Base-by-base conservation (phyloP, 176 grass and related monocot species). In the Oryza coarctata region DNA sequence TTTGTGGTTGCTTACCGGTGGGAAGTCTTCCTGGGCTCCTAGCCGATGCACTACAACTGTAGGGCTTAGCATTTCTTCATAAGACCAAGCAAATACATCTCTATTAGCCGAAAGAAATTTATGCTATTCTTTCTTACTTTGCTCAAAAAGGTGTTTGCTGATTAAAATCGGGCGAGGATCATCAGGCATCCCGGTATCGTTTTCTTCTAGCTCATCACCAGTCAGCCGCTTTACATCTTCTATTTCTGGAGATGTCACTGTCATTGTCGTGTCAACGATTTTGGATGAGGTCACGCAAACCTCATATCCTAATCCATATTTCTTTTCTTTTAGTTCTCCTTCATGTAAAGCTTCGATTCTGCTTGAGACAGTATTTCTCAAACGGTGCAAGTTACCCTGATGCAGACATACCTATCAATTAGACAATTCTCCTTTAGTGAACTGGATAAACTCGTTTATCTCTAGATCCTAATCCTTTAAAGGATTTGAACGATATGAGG, bases 161-260 rank as follows among this genome's bases (percentile, higher is more conserved):
- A 62, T 81, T 9, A 62, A 81, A 20, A 61, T 61, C 0, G 47
- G 50, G 9, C 25, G 34, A 22, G 34, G 67, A 5, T 81, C 17
- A 0, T 81, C 34, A 0, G 15, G 1, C 0, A 23, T 62, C 0
- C 34, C 68, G 4, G 71, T 31, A 81, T 81, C 34, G 5, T 58
- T 70, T 20, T 80, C 79, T n/a, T 81, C 25, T 0, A 81, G 2
- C 1, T 81, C 66, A 14, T 81, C 34, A 0, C 20, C 22, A 0
- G 67, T 81, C 0, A 34, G 79, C 3, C 69, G 65, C 26, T 81
- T 81, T 12, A 32, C 78, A 12, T 81, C 67, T 1, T 72, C 68
- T 52, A 71, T 82, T 62, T 82, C 35, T 5, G 68, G 79, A 14
- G 35, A 32, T 1, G 50, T 15, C 17, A 2, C 0, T 0, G 3